These are phyloP conservation scores for Lanzia echinophila DNA, from an alignment of 2,329 filamentous ascomycete species.

Conservation along the genomic window DNA sequence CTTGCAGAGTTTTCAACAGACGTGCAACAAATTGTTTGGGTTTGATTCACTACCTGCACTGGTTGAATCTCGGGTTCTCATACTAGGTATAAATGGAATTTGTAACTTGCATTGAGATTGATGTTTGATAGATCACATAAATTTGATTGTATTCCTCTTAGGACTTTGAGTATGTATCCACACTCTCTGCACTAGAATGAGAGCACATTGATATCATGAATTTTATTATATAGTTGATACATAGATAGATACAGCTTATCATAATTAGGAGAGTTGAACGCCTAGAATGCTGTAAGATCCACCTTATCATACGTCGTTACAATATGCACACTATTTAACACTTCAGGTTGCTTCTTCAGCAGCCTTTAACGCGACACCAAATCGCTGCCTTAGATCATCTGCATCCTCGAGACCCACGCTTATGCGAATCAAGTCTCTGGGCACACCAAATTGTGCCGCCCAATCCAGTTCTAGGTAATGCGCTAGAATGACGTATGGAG, in stretches of 20 bases:
- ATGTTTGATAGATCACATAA: too few species aligned
- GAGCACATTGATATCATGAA: too few species aligned
- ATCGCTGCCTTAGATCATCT: slow-evolving; percentile 53
- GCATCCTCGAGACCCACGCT: slow-evolving; percentile 86
- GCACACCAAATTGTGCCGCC: slow-evolving; percentile 75
- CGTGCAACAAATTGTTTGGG: too few species aligned
- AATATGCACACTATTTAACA: neutral
- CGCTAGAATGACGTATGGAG: slow-evolving; percentile 84
- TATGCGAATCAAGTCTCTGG: slow-evolving; percentile 72
- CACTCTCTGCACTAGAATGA: too few species aligned
- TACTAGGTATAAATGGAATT: too few species aligned
- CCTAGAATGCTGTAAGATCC: neutral
- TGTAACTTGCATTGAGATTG: too few species aligned
- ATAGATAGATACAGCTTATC: neutral
- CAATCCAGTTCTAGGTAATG: slow-evolving; percentile 92
- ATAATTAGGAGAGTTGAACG: neutral
- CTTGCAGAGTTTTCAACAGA: too few species aligned
- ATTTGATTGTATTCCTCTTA: too few species aligned
- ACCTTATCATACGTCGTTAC: neutral
- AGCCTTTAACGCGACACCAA: slow-evolving; percentile 63
- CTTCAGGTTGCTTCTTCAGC: slow-evolving; percentile 30
- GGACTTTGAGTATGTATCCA: too few species aligned
- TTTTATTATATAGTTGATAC: neutral
- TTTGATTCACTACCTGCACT: too few species aligned
- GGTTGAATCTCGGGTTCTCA: too few species aligned